A percentile compares a stretch with the other conserved stretches of the same genome.
Evolutionary conservation across 768 basidiomycete species (phyloP).

Genomic region (Podaxis sp.): DNA sequence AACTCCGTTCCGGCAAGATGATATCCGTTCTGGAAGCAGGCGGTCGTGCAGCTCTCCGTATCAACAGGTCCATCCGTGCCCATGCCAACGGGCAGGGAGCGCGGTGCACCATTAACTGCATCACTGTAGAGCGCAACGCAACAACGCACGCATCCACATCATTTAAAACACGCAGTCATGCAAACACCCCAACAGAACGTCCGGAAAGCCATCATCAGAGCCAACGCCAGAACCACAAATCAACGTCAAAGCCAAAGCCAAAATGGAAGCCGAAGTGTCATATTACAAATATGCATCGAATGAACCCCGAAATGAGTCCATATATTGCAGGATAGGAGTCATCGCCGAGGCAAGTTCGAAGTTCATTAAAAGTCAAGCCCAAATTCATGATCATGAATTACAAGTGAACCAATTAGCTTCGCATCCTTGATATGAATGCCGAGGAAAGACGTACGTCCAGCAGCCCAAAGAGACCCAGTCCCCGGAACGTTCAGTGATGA

Average conservation of each 20-base stretch:
- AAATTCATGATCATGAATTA: constrained; percentile 21
- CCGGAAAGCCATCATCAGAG: neutral
- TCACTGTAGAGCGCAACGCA: constrained; percentile 26
- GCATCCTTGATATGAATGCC: neutral
- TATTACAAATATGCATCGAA: neutral
- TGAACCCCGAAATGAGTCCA: neutral
- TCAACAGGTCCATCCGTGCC: constrained; percentile 40
- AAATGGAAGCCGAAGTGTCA: neutral
- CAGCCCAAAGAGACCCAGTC: constrained; percentile 73
- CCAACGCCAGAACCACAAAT: constrained; percentile 11
- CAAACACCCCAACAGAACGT: too few relatives aligned
- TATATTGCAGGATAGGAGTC: neutral
- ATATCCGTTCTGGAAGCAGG: constrained; percentile 53
- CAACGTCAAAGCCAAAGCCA: neutral
- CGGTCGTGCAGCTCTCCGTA: constrained; percentile 53
- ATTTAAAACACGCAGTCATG: neutral
- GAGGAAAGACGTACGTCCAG: constrained; percentile 46
- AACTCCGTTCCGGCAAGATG: constrained; percentile 35
- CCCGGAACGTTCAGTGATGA: constrained; percentile 49
- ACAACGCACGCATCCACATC: neutral
- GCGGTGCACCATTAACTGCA: constrained; percentile 36
- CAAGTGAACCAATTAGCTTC: constrained; percentile 6
- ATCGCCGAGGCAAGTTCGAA: neutral
- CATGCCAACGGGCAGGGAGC: constrained; percentile 33
- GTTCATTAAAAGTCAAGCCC: constrained; percentile 9